These are phyloP conservation scores for Perkinsus marinus DNA, from an alignment of 169 alveolate species.

Conservation along the genomic window DNA sequence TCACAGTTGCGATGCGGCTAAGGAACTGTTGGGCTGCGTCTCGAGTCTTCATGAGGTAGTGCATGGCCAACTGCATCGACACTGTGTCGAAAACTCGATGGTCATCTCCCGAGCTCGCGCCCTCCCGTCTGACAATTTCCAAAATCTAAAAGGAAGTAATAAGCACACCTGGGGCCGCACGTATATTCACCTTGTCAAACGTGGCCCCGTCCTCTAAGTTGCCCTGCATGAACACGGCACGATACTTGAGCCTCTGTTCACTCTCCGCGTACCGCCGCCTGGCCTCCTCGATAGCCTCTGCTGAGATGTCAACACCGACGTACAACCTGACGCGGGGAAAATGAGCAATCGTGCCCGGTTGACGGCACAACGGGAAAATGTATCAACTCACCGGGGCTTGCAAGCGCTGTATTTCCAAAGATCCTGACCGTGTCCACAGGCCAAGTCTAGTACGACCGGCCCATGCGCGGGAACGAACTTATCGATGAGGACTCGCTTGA, in stretches of 20 bases:
- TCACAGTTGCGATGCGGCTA: constrained; percentile 33
- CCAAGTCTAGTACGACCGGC: constrained; percentile 30
- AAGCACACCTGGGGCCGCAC: too few relatives aligned
- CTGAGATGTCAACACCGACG: constrained; percentile 43
- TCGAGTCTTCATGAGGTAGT: constrained; percentile 52
- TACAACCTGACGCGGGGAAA: not conserved
- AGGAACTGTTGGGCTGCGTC: constrained; percentile 44
- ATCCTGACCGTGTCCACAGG: constrained; percentile 54
- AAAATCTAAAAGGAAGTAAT: not conserved
- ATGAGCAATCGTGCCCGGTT: constrained; percentile 4
- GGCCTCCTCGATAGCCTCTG: constrained; percentile 40
- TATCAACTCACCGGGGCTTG: not conserved
- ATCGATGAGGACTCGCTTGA: constrained; percentile 25
- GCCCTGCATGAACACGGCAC: not conserved
- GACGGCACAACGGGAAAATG: not conserved
- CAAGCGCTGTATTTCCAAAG: constrained; percentile 37
- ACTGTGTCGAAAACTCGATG: constrained; percentile 42
- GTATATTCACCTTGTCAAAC: not conserved
- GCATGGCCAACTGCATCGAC: constrained; percentile 57
- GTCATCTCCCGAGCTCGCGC: not conserved
- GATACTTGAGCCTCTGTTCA: not conserved
- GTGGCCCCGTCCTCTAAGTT: not conserved
- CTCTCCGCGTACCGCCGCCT: constrained; percentile 14
- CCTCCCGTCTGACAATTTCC: not conserved
- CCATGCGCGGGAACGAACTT: not conserved